Evolutionary conservation across 352 stramenopile species (phyloP), one percentile per base, ranked within the genome.

Genomic region (Phytophthora palmivora): DNA sequence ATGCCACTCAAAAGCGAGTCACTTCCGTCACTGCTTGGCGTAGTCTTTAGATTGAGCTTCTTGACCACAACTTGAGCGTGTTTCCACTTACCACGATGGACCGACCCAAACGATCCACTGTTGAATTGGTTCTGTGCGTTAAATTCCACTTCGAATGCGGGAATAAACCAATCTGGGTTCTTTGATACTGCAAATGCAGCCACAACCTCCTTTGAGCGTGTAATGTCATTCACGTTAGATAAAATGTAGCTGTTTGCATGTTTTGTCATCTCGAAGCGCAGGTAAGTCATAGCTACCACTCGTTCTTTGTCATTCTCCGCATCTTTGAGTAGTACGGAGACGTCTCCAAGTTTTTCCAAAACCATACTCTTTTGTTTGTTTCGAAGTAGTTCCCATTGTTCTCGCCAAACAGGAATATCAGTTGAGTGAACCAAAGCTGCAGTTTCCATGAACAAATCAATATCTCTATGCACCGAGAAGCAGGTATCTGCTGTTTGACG

Each of bases 141-240:
- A 30, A 72, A 67, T 7, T 67, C 32, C 15, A 72, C 63, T 51
- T 72, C 57, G 15, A 63, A 63, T 6, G 46, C 36, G 21, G 63
- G 63, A 24, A 71, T 71, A 34, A 71, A 71, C 63, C 63, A 71
- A 19, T 57, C 46, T 1, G 6, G 22, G 11, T 63, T 46, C 2
- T 11, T 52, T 19, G 12, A 33, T 6, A 4, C 37, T 24, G 15
- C 24, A 19, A 50, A 21, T 8, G 24, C 15, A 34, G 38, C 37
- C 6, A 43, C 9, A 10, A 15, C 14, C 8, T 14, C 14, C 42
- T 61, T 59, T 2, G 28, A n/a, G 4, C 34, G 34, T 11, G 9
- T 22, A 8, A 60, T 28, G 4, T 49, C 21, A 6, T 1, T 19
- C 9, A 21, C 3, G 6, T 10, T 44, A 0, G 6, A 16, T 11